Base-by-base conservation (phyloP, 2,329 filamentous ascomycete genomes). In the Exophiala sp. region DNA sequence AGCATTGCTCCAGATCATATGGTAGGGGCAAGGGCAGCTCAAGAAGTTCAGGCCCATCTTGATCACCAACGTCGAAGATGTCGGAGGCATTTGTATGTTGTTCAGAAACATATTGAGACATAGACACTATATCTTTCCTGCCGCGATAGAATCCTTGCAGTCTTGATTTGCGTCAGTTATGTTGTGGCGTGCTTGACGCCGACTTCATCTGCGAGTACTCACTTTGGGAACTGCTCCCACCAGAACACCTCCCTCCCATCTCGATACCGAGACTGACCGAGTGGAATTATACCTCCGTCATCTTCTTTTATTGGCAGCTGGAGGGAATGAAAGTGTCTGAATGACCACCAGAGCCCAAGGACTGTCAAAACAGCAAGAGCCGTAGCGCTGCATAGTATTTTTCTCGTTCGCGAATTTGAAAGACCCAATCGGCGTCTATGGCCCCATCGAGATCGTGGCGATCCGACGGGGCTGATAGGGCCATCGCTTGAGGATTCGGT, bases 191-290 rank as follows among this genome's bases (percentile, higher is more conserved):
- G 24, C 24, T 29, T 5, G 24, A 29, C 24, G 35, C 48, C 16
- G n/a, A 10, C 24, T 2, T 42, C 34, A 34, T n/a, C 11, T 2
- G 12, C 9, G n/a, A 24, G 18, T 9, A 40, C 58, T 52, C 39
- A 59, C 52, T 48, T 52, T 12, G 56, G 56, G 44, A 63, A 63
- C 33, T 62, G 51, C 50, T 63, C 62, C 62, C 62, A 62, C 62
- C 62, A 63, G 44, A 63, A 63, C 18, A 63, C 57, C 33, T 63
- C 62, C 53, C 60, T 48, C 9, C 58, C 57, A 40, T 44, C 40
- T n/a, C 50, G 47, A 35, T 53, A 29, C 3, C 48, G 38, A 4
- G 60, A 61, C 44, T 61, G 43, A 2, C 62, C 62, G 9, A 61
- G 29, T 18, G 62, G 60, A 42, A 63, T 61, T n/a, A 42, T 47